Conservation (phyloP, 495 filamentous ascomycete genomes). For the Darksidea phi region DNA sequence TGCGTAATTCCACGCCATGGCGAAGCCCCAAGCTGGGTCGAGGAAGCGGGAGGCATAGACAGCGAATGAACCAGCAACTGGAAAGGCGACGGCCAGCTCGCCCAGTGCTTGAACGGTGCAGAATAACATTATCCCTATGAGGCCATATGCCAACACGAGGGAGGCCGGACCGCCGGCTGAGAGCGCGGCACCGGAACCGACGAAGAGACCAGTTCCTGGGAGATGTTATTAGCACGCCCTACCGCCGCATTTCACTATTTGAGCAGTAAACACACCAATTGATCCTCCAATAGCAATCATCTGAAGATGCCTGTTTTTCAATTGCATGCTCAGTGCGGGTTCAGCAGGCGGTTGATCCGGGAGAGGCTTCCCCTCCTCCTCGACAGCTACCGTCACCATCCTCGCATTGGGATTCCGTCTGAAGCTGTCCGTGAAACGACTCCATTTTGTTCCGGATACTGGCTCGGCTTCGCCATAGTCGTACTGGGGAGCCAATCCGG, state of each 20-base stretch:
- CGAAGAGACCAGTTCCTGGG: slow-evolving; percentile 87
- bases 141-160: slow-evolving; percentile 75
- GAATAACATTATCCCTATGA: slow-evolving; percentile 88
- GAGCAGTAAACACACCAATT: slow-evolving; percentile 61
- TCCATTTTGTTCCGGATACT: slow-evolving; percentile 19
- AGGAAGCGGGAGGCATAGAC: slow-evolving; percentile 89
- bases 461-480: slow-evolving; percentile 29
- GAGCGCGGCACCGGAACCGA: slow-evolving; percentile 79
- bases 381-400: slow-evolving; percentile 52
- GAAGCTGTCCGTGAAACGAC: slow-evolving; percentile 65
- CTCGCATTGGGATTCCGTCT: slow-evolving; percentile 72
- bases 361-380: slow-evolving; percentile 67
- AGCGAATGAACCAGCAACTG: slow-evolving; percentile 89
- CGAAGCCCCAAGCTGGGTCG: slow-evolving; percentile 95
- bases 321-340: slow-evolving; percentile 68
- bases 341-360: slow-evolving; percentile 67
- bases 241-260: neutral
- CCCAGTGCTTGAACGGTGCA: slow-evolving; percentile 90
- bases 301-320: slow-evolving; percentile 86
- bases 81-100: slow-evolving; percentile 87
- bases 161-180: slow-evolving; percentile 80
- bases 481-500: slow-evolving; percentile 14
- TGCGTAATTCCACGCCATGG: slow-evolving; percentile 97
- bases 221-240: neutral
- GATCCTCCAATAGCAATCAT: slow-evolving; percentile 98